These are phyloP conservation scores for Saitozyma podzolica DNA, from an alignment of 768 basidiomycete species.

Conservation along the genomic window DNA sequence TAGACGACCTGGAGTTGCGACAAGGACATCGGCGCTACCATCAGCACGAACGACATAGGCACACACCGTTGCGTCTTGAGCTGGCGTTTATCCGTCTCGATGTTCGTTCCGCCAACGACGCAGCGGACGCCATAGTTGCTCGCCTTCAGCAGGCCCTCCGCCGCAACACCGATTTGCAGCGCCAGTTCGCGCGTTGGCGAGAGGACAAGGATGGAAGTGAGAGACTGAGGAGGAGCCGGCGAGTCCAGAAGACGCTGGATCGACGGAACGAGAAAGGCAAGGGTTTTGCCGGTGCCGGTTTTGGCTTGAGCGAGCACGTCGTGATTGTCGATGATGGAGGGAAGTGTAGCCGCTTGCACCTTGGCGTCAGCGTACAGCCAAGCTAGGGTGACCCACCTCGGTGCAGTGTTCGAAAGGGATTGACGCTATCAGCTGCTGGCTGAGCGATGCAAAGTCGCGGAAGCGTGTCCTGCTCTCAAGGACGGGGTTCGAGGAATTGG, in stretches of 20 bases:
- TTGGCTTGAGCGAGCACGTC: slow-evolving; percentile 50
- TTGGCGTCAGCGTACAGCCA: not conserved
- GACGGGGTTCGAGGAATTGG: no score
- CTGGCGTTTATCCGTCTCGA: slow-evolving; percentile 47
- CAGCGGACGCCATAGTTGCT: slow-evolving; percentile 53
- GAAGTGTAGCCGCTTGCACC: slow-evolving; percentile 47
- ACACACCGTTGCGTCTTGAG: slow-evolving; percentile 35
- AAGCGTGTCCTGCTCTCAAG: slow-evolving; percentile 2
- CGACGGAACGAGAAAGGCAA: slow-evolving; percentile 55
- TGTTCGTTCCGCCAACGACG: slow-evolving; percentile 63
- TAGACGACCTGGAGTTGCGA: slow-evolving; percentile 56
- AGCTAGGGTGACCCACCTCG: slow-evolving; percentile 23
- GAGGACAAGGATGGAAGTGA: slow-evolving; percentile 51
- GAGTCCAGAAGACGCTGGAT: slow-evolving; percentile 48
- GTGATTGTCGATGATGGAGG: slow-evolving; percentile 25
- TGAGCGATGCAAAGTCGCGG: slow-evolving; percentile 13
- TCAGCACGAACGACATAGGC: slow-evolving; percentile 1
- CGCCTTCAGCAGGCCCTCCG: slow-evolving; percentile 56
- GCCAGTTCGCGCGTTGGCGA: slow-evolving; percentile 55
- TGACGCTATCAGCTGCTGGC: slow-evolving; percentile 5
- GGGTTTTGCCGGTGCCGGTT: slow-evolving; percentile 64
- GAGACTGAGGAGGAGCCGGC: slow-evolving; percentile 19
- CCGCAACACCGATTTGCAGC: slow-evolving; percentile 51
- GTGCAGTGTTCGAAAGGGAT: slow-evolving; percentile 45
- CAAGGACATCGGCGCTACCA: slow-evolving; percentile 46